Base-by-base conservation (phyloP, 1,139 yeast genomes). In the Arxiozyma heterogenica region DNA sequence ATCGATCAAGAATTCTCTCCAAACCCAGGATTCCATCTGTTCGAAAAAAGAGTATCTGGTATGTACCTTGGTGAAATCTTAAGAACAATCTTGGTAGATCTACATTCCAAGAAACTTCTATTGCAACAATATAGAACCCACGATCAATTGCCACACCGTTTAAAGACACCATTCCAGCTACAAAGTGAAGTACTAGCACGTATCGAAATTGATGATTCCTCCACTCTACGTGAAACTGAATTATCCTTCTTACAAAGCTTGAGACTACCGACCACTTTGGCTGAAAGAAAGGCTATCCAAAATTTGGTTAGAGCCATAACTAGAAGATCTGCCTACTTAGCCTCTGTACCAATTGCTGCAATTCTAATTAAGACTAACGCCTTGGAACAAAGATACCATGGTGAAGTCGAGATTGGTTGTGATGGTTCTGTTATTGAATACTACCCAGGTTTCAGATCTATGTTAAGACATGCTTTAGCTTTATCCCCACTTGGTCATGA, bases 341-440 rank as follows among this genome's bases (percentile, higher is more conserved):
- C 96, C 3, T 91, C 96, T 22, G 84, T 90, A 50, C 96, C 96
- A 52, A 75, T 91, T 57, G 93, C 96, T 25, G 96, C 95, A 3
- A 78, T 91, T 47, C 65, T 82, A 53, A 69, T 75, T 53, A 80
- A 80, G 69, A 81, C 84, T 2, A 75, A 74, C 51, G 83, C 84
- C 1, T 71, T 83, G 55, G 75, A 76, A 52, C 71, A 71, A 61
- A 77, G 80, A 55, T 81, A 78, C 59, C 80, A 80, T 58, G 80
- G 77, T 57, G 86, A 82, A 62, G 87, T 90, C 55, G 97, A 91
- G 70, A 80, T 91, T 62, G 98, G 97, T 52, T 90, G 91, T 57
- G 98, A 91, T 69, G 98, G 98, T 30, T 84, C 96, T 7, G 94
- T 91, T 55, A 86, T 90, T 53, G 96, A 91, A 71, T 85, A 81